A percentile compares a stretch with the other conserved stretches of the same genome.
Conservation (phyloP, 495 filamentous ascomycete species). For the Hypomontagnella submonticulosa region DNA sequence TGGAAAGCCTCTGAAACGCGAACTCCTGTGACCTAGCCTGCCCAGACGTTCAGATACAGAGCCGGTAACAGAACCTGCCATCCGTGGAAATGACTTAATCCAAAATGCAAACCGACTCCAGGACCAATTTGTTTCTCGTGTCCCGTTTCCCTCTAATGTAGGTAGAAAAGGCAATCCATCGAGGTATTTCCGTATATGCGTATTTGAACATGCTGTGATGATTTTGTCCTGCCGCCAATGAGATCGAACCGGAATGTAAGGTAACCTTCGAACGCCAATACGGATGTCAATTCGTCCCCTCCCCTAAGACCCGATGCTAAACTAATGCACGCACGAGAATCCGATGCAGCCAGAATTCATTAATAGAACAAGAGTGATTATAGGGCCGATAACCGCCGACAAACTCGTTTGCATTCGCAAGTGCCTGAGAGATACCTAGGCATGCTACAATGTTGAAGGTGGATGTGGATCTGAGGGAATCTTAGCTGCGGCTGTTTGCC, state of each 20-base stretch:
- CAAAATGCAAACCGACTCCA: conserved; percentile 23
- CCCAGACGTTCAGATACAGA: conserved; percentile 19
- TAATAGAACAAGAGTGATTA: conserved; percentile 19
- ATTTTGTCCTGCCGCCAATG: conserved; percentile 13
- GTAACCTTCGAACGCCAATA: conserved; percentile 28
- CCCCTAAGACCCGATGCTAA: conserved; percentile 14
- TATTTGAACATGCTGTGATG: conserved; percentile 4
- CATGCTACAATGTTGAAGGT: conserved; percentile 2
- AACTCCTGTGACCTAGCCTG: conserved; percentile 13
- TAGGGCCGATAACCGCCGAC: background rate
- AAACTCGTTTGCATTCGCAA: conserved; percentile 1
- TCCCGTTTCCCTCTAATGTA: conserved; percentile 8
- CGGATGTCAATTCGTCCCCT: conserved; percentile 24
- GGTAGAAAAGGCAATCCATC: conserved; percentile 10
- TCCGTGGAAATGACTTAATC: conserved; percentile 15
- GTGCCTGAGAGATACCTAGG: background rate
- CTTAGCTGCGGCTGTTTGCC: conserved; percentile 23
- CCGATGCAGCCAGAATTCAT: conserved; percentile 26
- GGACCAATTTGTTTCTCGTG: background rate
- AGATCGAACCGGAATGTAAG: conserved; percentile 23
- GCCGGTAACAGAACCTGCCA: conserved; percentile 14
- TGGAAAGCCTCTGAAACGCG: conserved; percentile 14
- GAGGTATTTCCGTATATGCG: conserved; percentile 12
- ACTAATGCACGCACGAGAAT: conserved; percentile 9
- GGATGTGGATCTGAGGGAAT: background rate